phyloP scores from a whole-genome alignment of 2,329 filamentous ascomycete genomes.

The Akanthomyces dipterigenus region DNA sequence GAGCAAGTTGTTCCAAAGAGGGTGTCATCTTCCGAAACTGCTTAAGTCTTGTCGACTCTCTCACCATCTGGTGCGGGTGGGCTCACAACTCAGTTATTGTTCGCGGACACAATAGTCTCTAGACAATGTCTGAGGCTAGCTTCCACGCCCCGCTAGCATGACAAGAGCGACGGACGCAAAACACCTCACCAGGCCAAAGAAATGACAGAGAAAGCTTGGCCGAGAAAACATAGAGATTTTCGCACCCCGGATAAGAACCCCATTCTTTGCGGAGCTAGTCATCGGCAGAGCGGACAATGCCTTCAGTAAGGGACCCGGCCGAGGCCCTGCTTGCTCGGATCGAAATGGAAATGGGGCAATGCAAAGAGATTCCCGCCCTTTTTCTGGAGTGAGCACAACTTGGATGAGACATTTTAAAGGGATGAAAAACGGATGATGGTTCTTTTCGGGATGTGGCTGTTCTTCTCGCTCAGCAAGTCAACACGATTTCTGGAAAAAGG shows the following conservation, averaged over 20 bases:
- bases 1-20: not conserved
- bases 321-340: not conserved
- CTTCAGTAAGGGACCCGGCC: not conserved
- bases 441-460: not conserved
- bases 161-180: not conserved
- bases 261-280: not conserved
- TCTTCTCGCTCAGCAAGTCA: not conserved
- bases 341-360: not conserved
- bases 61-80: not conserved
- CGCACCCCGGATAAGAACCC: not conserved
- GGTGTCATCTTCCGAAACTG: not conserved
- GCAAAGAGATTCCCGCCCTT: not conserved
- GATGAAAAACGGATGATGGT: not conserved
- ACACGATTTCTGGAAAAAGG: not conserved
- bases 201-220: not conserved
- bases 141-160: not conserved
- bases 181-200: not conserved
- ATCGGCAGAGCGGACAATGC: not conserved
- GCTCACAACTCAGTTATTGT: not conserved
- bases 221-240: not conserved
- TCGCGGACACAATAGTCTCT: not conserved
- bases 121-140: conserved; percentile 9
- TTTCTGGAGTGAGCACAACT: not conserved
- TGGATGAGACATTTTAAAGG: conserved; percentile 8
- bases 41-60: not conserved